phyloP scores from a whole-genome alignment of 75 land plant genomes.

The Pinus tabuliformis region DNA sequence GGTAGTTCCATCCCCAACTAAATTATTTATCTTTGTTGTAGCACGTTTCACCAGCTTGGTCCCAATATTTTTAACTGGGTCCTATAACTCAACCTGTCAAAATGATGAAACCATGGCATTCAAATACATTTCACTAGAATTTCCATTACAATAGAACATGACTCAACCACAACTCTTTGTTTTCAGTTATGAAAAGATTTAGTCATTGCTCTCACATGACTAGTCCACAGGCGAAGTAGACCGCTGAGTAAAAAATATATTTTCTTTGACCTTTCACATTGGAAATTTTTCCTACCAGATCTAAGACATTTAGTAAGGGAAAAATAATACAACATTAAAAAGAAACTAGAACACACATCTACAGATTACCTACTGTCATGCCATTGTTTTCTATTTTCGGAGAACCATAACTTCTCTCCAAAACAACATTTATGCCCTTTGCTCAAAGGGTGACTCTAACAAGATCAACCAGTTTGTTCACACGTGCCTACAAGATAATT shows the following conservation, averaged over 20 bases:
- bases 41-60: constrained; percentile 86
- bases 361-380: constrained; percentile 70
- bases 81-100: constrained; percentile 76
- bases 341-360: not conserved
- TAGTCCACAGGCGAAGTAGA: not conserved
- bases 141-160: not conserved
- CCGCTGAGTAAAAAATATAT: not conserved
- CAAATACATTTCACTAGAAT: not conserved
- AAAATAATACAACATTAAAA: not conserved
- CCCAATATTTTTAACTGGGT: constrained; percentile 86
- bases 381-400: constrained; percentile 96
- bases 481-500: constrained; percentile 58
- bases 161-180: not conserved
- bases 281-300: not conserved
- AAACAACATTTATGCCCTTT: constrained; percentile 83
- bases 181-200: not conserved
- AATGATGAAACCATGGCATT: not conserved
- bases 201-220: not conserved
- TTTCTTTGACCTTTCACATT: not conserved
- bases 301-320: not conserved
- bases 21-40: constrained; percentile 87
- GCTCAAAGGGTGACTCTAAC: constrained; percentile 83
- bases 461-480: constrained; percentile 59
- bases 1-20: constrained; percentile 96
- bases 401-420: constrained; percentile 75